Evolutionary conservation across 1,284 basidiomycete species (phyloP).

Genomic region (Apiotrichum veenhuisii): DNA sequence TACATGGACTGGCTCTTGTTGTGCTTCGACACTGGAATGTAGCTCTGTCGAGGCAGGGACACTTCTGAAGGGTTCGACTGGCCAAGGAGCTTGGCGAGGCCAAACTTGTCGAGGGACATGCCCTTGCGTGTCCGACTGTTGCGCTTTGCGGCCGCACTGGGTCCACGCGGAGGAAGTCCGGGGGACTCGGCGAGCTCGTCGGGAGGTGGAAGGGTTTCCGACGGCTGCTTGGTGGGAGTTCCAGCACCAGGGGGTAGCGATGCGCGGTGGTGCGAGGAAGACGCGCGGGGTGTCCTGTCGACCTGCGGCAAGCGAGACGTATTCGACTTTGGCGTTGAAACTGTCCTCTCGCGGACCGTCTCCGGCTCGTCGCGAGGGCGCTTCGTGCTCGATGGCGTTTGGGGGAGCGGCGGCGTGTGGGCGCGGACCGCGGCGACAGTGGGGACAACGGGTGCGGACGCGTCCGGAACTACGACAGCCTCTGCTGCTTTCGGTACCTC

Average conservation of each 20-base stretch:
- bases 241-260: constrained; percentile 15
- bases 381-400: constrained; percentile 12
- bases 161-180: background rate
- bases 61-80: constrained; percentile 18
- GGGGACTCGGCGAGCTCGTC: background rate
- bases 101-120: constrained; percentile 68
- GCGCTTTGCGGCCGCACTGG: constrained; percentile 17
- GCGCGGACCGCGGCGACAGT: background rate
- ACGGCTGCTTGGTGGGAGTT: constrained; percentile 16
- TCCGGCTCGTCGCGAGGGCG: constrained; percentile 9
- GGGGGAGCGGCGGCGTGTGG: background rate
- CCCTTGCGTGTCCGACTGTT: constrained; percentile 58
- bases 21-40: constrained; percentile 13
- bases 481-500: constrained; percentile 15
- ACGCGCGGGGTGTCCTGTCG: background rate
- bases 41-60: background rate
- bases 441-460: background rate
- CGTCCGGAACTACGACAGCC: background rate
- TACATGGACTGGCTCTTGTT: constrained; percentile 15
- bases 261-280: constrained; percentile 2
- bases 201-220: constrained; percentile 4
- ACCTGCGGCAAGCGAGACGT: background rate
- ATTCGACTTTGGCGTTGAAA: constrained; percentile 12
- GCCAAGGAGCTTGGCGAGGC: constrained; percentile 62
- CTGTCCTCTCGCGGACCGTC: background rate